These are phyloP conservation scores for Penicillium maclennaniae DNA, from an alignment of 495 filamentous ascomycete species.

Conservation along the genomic window DNA sequence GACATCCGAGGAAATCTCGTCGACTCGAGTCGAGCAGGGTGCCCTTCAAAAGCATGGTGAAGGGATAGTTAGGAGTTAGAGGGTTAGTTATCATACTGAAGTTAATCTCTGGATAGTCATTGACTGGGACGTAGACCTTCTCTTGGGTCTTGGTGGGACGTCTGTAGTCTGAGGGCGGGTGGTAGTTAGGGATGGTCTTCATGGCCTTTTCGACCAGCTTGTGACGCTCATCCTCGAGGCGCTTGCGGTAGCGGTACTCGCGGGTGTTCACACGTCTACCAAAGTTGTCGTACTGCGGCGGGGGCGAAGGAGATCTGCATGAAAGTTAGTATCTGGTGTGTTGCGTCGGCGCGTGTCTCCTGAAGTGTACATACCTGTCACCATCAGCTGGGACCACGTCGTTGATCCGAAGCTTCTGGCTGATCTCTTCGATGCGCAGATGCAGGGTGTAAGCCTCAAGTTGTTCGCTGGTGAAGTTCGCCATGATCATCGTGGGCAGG, in stretches of 20 bases:
- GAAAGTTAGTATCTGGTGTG: constrained; percentile 12
- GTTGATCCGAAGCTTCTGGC: constrained; percentile 96
- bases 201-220: constrained; percentile 97
- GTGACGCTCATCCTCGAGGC: constrained; percentile 95
- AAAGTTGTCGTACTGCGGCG: constrained; percentile 98
- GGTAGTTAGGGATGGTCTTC: constrained; percentile 97
- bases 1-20: constrained; percentile 33
- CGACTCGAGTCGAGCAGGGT: constrained; percentile 48
- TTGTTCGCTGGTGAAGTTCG: constrained; percentile 96
- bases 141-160: constrained; percentile 98
- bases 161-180: constrained; percentile 94
- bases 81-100: constrained; percentile 99
- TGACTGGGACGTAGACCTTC: constrained; percentile 99
- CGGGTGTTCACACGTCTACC: constrained; percentile 97
- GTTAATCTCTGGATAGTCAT: constrained; percentile 99
- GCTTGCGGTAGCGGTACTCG: constrained; percentile 95
- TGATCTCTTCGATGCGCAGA: constrained; percentile 96
- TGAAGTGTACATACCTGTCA: constrained; percentile 64
- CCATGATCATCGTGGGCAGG: constrained; percentile 90
- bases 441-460: constrained; percentile 94
- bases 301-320: constrained; percentile 83
- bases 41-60: constrained; percentile 44
- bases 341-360: background rate
- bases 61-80: constrained; percentile 73
- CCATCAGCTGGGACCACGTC: constrained; percentile 95